Percentiles rank a stretch among this genome's conserved stretches.
Conservation (phyloP, 2,329 filamentous ascomycete genomes). For the Graphium sp. region DNA sequence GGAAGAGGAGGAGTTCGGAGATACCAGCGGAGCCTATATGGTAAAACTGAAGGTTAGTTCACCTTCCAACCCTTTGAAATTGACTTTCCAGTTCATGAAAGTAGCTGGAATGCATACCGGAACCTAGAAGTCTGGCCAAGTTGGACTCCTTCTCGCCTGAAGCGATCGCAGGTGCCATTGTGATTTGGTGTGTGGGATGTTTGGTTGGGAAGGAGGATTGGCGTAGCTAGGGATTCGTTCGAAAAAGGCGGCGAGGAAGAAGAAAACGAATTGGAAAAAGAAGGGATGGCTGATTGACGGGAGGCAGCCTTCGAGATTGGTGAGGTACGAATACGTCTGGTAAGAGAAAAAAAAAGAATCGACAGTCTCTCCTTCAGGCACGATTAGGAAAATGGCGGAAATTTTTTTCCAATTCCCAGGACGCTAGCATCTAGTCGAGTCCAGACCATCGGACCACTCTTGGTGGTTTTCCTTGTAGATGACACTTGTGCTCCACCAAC, state of each 20-base stretch:
- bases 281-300: too few relatives aligned
- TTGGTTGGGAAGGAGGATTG: not conserved
- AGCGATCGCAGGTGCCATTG: constrained; percentile 42
- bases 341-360: too few relatives aligned
- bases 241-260: constrained; percentile 1
- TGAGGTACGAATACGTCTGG: too few relatives aligned
- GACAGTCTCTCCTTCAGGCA: not conserved
- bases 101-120: constrained; percentile 42
- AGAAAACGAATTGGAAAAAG: constrained; percentile 1
- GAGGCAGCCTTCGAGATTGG: too few relatives aligned
- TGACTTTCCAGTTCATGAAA: too few relatives aligned
- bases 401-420: too few relatives aligned
- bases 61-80: too few relatives aligned
- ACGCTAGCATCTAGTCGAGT: too few relatives aligned
- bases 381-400: not conserved
- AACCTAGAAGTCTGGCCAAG: constrained; percentile 73
- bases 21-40: constrained; percentile 72
- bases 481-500: too few relatives aligned
- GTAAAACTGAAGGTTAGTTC: too few relatives aligned
- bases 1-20: constrained; percentile 83
- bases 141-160: constrained; percentile 67
- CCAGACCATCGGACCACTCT: too few relatives aligned
- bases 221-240: not conserved
- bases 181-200: constrained; percentile 8
- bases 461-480: too few relatives aligned